phyloP scores from a whole-genome alignment of 2,329 filamentous ascomycete species.

The Sporothrix schenckii region DNA sequence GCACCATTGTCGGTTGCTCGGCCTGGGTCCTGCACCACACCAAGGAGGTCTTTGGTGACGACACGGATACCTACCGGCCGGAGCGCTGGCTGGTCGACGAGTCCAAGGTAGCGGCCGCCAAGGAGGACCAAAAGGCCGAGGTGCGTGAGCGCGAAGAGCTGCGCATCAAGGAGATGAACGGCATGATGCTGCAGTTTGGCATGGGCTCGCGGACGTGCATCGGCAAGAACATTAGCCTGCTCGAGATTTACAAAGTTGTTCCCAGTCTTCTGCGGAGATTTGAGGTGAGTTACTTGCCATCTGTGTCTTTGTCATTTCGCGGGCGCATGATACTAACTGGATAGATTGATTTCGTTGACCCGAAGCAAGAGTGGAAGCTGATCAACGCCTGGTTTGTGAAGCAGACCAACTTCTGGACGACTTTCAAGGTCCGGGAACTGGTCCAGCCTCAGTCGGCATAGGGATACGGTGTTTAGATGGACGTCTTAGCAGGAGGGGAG shows the following conservation, averaged over 20 bases:
- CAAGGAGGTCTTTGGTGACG: constrained; percentile 67
- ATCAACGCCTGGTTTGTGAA: constrained; percentile 67
- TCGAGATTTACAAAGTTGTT: constrained; percentile 67
- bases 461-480: background rate
- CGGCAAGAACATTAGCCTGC: constrained; percentile 66
- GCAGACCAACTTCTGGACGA: constrained; percentile 58
- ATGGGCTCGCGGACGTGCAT: constrained; percentile 71
- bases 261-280: constrained; percentile 66
- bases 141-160: constrained; percentile 49
- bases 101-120: constrained; percentile 35
- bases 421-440: constrained; percentile 50
- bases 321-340: background rate
- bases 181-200: constrained; percentile 72
- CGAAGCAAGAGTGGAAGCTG: constrained; percentile 59
- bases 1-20: constrained; percentile 74
- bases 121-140: constrained; percentile 32
- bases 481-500: too few species aligned
- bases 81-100: constrained; percentile 65
- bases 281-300: constrained; percentile 51
- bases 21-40: constrained; percentile 75
- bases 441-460: constrained; percentile 39
- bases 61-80: constrained; percentile 67
- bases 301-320: constrained; percentile 16
- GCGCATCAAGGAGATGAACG: constrained; percentile 67
- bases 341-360: constrained; percentile 59